Evolutionary conservation across 805 yeast species (phyloP), one percentile per base, ranked within the genome.

Genomic region (Saccharomyces eubayanus): DNA sequence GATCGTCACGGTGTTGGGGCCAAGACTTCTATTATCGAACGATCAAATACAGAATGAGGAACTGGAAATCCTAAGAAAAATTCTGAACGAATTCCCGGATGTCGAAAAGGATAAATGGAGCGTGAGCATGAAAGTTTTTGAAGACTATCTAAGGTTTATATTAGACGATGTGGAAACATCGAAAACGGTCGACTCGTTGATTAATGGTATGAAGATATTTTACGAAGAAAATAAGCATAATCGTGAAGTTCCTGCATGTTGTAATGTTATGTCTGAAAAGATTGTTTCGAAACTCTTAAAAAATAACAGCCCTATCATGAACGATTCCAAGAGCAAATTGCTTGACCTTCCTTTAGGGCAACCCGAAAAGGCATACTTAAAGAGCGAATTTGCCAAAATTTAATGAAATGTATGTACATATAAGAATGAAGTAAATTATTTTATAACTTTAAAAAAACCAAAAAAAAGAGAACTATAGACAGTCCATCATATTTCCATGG

Each of bases 1-100:
- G 0, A 69, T 88, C 3, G 60, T 83, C 8, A 63, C 72, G 0
- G 66, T 74, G 2, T 85, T 89, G 30, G 98, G 92, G 0, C 98
- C 98, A 8, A 66, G 69, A 12, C 78, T 84, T 2, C 80, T 91
- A 1, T 47, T 69, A 36, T 52, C 51, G 9, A 56, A 54, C 20
- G 53, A 53, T 41, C 28, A 21, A 5, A 16, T 47, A 1, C 28
- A 49, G 9, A 50, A 59, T 47, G 77, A 78, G n/a, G 77, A 78
- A 53, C 51, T 74, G 28, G 48, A 54, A 5, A 58, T 63, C 10
- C 59, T 81, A n/a, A 60, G 64, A n/a, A 55, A 53, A 1, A 56
- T 85, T 9, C 61, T 79, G 46, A 53, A 63, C 2, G 55, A 65
- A 55, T 78, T 79, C 66, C 85, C 84, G 11, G 69, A 67, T 40